These are phyloP conservation scores for Trametes sp. DNA, from an alignment of 1,284 basidiomycete species.

Conservation along the genomic window DNA sequence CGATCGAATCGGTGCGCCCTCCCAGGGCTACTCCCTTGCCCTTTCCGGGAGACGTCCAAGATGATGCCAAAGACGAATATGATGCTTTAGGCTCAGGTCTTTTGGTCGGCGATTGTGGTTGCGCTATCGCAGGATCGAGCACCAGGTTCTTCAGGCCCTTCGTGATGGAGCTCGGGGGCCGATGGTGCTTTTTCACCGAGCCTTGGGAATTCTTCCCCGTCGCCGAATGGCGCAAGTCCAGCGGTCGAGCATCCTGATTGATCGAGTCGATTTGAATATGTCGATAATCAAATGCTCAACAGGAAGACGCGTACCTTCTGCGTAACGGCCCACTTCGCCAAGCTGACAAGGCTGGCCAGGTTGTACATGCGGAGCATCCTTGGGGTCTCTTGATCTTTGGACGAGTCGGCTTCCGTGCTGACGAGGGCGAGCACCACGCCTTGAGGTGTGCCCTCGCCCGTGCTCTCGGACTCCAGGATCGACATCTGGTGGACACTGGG, in stretches of 20 bases:
- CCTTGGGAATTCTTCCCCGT: slow-evolving; percentile 50
- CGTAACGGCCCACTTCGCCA: slow-evolving; percentile 74
- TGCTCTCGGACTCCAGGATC: slow-evolving; percentile 71
- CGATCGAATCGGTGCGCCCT: slow-evolving; percentile 27
- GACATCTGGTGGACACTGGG: slow-evolving; percentile 77
- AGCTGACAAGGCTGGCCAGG: slow-evolving; percentile 71
- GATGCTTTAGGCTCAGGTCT: slow-evolving; percentile 37
- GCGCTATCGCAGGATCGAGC: slow-evolving; percentile 52
- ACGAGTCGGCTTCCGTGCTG: slow-evolving; percentile 61
- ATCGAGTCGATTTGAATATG: neutral
- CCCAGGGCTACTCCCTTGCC: slow-evolving; percentile 17
- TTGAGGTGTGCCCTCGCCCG: slow-evolving; percentile 64
- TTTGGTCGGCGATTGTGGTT: slow-evolving; percentile 28
- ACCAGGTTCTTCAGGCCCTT: slow-evolving; percentile 64
- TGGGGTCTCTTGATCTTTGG: slow-evolving; percentile 58
- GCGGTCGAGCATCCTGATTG: slow-evolving; percentile 57
- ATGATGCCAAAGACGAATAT: slow-evolving; percentile 35
- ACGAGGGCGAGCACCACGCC: slow-evolving; percentile 80
- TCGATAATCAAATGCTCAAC: slow-evolving; percentile 16
- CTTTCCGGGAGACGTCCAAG: slow-evolving; percentile 27
- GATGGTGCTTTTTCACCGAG: slow-evolving; percentile 62
- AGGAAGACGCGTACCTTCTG: slow-evolving; percentile 57
- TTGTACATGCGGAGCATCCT: slow-evolving; percentile 81
- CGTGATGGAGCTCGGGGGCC: slow-evolving; percentile 63
- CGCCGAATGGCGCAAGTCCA: slow-evolving; percentile 63